phyloP scores from a whole-genome alignment of 108 stramenopile species.

The Stephanodiscus triporus region DNA sequence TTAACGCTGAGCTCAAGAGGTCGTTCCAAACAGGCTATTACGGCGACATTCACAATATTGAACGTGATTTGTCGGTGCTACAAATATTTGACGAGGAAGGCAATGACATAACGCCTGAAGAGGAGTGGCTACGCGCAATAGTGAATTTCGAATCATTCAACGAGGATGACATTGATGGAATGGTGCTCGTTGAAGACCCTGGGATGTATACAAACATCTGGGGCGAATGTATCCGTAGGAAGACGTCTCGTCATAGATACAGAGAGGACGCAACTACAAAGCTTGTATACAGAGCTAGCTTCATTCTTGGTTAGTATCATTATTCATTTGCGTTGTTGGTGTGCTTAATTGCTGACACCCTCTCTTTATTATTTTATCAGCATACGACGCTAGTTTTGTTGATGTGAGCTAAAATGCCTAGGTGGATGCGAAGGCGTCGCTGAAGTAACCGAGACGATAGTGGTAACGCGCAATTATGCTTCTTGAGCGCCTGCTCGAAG shows the following conservation, averaged over 20 bases:
- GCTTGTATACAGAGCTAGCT: neutral
- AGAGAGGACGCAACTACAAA: neutral
- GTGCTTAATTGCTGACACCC: neutral
- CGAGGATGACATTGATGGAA: neutral
- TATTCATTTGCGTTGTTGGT: neutral
- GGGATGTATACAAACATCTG: neutral
- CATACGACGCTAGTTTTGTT: neutral
- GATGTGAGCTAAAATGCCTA: neutral
- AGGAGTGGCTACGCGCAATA: slow-evolving; percentile 3
- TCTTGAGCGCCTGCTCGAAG: neutral
- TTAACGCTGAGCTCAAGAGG: slow-evolving; percentile 1
- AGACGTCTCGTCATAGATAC: neutral
- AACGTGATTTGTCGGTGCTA: neutral
- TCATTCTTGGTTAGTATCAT: neutral
- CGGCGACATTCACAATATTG: neutral
- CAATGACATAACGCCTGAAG: neutral
- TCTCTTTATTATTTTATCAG: neutral
- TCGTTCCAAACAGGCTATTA: neutral
- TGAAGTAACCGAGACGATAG: neutral
- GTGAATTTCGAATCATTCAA: slow-evolving; percentile 7
- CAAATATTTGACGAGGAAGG: slow-evolving; percentile 16
- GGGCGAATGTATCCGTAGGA: neutral
- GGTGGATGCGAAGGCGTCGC: slow-evolving; percentile 1
- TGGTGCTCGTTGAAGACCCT: neutral
- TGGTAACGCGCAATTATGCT: neutral